Evolutionary conservation across 2,329 filamentous ascomycete species (phyloP), one percentile per base, ranked within the genome.

Genomic region (Emmonsiellopsis sp.): DNA sequence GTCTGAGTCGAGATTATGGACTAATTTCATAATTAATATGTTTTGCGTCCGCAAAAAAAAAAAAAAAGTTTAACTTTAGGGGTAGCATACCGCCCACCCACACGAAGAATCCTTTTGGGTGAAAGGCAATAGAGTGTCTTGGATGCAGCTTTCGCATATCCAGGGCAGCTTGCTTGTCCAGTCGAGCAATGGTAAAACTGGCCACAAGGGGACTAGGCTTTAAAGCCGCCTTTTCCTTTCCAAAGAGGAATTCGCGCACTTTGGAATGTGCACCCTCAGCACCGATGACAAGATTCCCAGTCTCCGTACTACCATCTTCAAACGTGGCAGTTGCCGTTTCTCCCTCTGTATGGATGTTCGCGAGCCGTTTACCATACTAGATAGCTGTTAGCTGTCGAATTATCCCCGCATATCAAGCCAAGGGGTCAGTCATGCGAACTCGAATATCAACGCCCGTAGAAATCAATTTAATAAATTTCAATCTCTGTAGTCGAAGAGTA

Each of bases 401-500:
- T 14, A 32, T 14, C 45, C 17, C 45, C 17, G n/a, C 8, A 32
- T 7, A 34, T 32, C 33, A 48, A 7, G 21, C 13, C 1, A 7
- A 55, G 45, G 10, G 6, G 32, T 65, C 52, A 17, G 32, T 2
- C 6, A 8, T 27, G 49, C 54, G 27, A 43, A 66, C 64, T 48
- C 59, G 56, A 51, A 67, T 61, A 48, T 67, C 61, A n/a, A 68
- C 43, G 9, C 60, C 62, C 4, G 56, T 59, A 4, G 57, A 55
- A 31, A 66, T 54, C 45, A 67, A 49, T 33, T 63, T 54, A 37
- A 65, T 44, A 58, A 63, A 66, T n/a, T 61, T 60, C 49, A 60
- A 56, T 40, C 64, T 57, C 13, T 58, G 54, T 10, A 68, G 53
- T 7, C 63, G 63, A 14, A 64, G 55, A 54, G 56, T 61, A 50